Evolutionary conservation across 2,329 filamentous ascomycete genomes (phyloP), one percentile per base, ranked within the genome.

Genomic region (Colletotrichum somersetense): DNA sequence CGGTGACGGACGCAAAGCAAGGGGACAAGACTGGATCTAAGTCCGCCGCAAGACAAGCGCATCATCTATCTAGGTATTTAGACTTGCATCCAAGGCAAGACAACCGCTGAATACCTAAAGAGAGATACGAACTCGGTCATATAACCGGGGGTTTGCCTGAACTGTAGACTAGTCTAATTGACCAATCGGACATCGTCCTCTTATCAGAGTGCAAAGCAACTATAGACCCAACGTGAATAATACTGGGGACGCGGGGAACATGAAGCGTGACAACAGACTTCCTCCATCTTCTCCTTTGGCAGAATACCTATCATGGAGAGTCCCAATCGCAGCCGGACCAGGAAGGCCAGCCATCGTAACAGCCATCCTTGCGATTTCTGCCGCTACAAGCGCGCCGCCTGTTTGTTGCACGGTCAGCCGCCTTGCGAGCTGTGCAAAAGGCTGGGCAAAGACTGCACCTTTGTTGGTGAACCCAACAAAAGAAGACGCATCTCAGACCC

Each of bases 371-470:
- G 68, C 64, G 68, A 71, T 50, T 67, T 67, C 20, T 71, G 68
- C 50, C 68, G 68, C 30, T 71, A 67, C 48, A 71, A 71, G 42
- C 68, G 68, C 50, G 68, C 68, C 12, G 68, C 68, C 42, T 71
- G 68, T 46, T n/a, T 71, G 26, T 20, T 71, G 5, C 57, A 48
- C 35, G 50, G 38, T 1, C 23, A 35, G 6, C 68, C 68, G 42
- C 68, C 68, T 5, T 71, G 68, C 42, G 68, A 71, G 30, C 50
- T 71, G 1, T 71, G 68, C 57, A 53, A 48, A 26, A 42, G 68
- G 3, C 64, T 57, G n/a, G 68, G 57, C 11, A 71, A 62, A 23
- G 64, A 71, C 5, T 71, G 68, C 57, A 71, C 68, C 1, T 71
- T 71, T 7, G 30, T 71, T 35, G 63, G 48, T n/a, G 64, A 65